These are phyloP conservation scores for Phytophthora citrophthora DNA, from an alignment of 352 stramenopile genomes.

Conservation along the genomic window DNA sequence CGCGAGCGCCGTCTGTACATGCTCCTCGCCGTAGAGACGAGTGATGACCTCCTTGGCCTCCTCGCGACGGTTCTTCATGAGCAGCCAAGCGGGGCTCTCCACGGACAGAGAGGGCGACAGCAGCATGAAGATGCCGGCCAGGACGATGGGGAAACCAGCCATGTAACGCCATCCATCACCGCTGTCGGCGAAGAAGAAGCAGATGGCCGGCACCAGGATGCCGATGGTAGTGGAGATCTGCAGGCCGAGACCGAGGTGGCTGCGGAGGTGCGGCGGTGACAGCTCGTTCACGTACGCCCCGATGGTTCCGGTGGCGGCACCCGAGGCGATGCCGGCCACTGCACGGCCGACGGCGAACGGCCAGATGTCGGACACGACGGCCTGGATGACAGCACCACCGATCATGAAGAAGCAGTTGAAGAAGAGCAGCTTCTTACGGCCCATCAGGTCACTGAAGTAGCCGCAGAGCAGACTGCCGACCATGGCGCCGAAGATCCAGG, in stretches of 20 bases:
- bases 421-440: slow-evolving; percentile 34
- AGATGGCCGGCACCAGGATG: slow-evolving; percentile 31
- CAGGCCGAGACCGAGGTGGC: slow-evolving; percentile 31
- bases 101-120: slow-evolving; percentile 27
- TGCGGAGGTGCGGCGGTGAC: slow-evolving; percentile 27
- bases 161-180: slow-evolving; percentile 52
- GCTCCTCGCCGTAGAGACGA: slow-evolving; percentile 27
- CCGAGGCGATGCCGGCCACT: slow-evolving; percentile 19
- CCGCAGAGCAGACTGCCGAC: slow-evolving; percentile 49
- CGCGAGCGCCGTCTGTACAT: slow-evolving; percentile 13
- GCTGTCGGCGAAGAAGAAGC: slow-evolving; percentile 36
- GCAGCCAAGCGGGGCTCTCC: slow-evolving; percentile 23
- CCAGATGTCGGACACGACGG: slow-evolving; percentile 33
- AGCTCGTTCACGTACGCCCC: slow-evolving; percentile 24
- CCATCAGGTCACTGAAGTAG: slow-evolving; percentile 37
- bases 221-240: slow-evolving; percentile 40
- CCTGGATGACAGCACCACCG: slow-evolving; percentile 42
- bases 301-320: slow-evolving; percentile 12
- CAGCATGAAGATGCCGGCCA: slow-evolving; percentile 45
- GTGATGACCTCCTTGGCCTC: slow-evolving; percentile 30
- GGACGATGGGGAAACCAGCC: slow-evolving; percentile 52
- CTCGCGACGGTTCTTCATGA: slow-evolving; percentile 19
- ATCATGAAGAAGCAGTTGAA: slow-evolving; percentile 48
- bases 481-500: slow-evolving; percentile 65
- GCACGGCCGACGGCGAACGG: slow-evolving; percentile 38